phyloP scores from a whole-genome alignment of 1,139 yeast genomes.

The Candida buenavistaensis region DNA sequence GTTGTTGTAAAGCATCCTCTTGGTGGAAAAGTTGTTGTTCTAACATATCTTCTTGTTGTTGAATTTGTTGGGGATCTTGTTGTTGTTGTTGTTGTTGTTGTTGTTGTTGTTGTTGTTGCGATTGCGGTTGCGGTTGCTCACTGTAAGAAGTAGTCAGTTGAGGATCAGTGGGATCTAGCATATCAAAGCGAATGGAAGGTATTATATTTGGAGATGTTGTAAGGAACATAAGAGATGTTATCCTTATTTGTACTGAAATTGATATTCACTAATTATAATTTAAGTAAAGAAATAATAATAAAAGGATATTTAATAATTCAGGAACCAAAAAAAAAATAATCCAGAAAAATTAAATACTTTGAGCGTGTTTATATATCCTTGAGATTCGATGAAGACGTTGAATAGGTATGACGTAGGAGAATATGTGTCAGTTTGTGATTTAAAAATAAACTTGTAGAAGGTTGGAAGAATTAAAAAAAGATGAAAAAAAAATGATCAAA shows the following conservation, averaged over 20 bases:
- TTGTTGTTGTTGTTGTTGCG: background rate
- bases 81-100: background rate
- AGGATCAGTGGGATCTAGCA: conserved; percentile 23
- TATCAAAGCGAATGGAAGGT: conserved; percentile 19
- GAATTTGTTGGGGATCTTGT: conserved; percentile 2
- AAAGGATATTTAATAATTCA: background rate
- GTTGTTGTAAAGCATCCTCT: conserved; percentile 1
- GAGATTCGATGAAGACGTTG: background rate
- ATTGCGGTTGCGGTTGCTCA: conserved; percentile 4
- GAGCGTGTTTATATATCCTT: conserved; percentile 1
- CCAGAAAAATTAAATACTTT: conserved; percentile 1
- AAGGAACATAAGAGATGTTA: conserved; percentile 12
- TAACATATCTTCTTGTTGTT: background rate
- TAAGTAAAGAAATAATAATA: background rate
- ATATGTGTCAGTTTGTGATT: too few species aligned
- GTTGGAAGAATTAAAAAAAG: background rate
- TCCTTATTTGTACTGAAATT: conserved; percentile 1
- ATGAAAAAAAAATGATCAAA: conserved; percentile 9
- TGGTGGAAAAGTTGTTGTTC: background rate
- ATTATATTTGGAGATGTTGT: conserved; percentile 13
- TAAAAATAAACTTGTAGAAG: background rate
- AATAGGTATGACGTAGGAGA: background rate
- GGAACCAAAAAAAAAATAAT: background rate
- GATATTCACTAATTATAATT: conserved; percentile 1
- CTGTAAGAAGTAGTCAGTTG: conserved; percentile 18